These are phyloP conservation scores for Aspergillus cristatus DNA, from an alignment of 495 filamentous ascomycete species.

Conservation along the genomic window DNA sequence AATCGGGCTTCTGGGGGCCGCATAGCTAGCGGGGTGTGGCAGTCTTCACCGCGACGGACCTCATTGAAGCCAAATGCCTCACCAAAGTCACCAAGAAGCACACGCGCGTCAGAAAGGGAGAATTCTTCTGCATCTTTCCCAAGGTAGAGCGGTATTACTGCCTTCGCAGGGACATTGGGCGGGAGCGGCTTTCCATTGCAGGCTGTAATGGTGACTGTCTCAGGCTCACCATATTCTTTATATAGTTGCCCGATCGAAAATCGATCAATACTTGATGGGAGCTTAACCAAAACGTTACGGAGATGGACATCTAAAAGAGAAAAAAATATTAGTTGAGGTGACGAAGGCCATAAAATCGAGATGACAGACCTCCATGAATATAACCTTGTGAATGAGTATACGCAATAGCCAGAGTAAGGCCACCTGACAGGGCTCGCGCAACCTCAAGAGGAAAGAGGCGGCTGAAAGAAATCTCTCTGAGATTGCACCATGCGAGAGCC, in stretches of 20 bases:
- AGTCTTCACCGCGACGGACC: slow-evolving; percentile 19
- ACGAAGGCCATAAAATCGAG: background rate
- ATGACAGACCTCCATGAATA: slow-evolving; percentile 23
- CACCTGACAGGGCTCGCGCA: slow-evolving; percentile 18
- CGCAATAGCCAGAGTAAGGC: slow-evolving; percentile 16
- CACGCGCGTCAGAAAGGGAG: slow-evolving; percentile 14
- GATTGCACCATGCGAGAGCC: slow-evolving; percentile 16
- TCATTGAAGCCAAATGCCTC: slow-evolving; percentile 21
- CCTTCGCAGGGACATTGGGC: slow-evolving; percentile 15
- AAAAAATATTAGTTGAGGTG: slow-evolving; percentile 2
- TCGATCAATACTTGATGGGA: slow-evolving; percentile 21
- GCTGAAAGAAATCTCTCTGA: slow-evolving; percentile 18
- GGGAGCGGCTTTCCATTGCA: slow-evolving; percentile 10
- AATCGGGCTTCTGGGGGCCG: slow-evolving; percentile 27
- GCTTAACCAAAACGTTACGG: slow-evolving; percentile 26
- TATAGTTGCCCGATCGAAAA: slow-evolving; percentile 23
- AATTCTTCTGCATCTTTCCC: slow-evolving; percentile 22
- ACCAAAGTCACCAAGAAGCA: slow-evolving; percentile 27
- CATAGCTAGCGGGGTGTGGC: slow-evolving; percentile 17
- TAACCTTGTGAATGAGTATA: slow-evolving; percentile 27
- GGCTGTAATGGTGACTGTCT: slow-evolving; percentile 11
- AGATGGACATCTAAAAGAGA: slow-evolving; percentile 25
- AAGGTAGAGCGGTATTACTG: slow-evolving; percentile 20
- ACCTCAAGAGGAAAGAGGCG: slow-evolving; percentile 21
- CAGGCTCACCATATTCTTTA: slow-evolving; percentile 18